Evolutionary conservation across 768 basidiomycete genomes (phyloP).

Genomic region (Strobilomyces dryophilus): DNA sequence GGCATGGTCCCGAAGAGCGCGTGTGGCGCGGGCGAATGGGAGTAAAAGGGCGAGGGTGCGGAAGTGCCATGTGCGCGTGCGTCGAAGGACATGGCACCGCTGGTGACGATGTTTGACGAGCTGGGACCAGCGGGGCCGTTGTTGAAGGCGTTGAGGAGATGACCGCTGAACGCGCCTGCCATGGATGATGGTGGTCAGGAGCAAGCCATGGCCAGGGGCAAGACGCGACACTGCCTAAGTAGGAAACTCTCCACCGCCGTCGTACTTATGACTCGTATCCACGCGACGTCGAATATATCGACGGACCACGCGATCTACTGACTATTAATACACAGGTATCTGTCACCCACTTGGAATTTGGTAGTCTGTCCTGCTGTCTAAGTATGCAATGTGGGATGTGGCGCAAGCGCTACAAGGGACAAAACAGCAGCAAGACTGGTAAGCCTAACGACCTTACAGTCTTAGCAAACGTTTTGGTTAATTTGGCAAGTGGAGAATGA

Average conservation of each 20-base stretch:
- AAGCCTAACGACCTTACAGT: no score
- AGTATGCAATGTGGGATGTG: no score
- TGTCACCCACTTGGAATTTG: no score
- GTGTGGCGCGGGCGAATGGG: neutral
- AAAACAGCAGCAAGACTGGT: no score
- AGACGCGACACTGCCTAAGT: neutral
- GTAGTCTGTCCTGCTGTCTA: no score
- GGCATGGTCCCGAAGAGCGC: conserved; percentile 6
- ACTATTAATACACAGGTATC: no score
- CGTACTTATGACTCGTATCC: no score
- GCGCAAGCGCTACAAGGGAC: no score
- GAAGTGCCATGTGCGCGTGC: conserved; percentile 46
- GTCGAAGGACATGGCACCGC: conserved; percentile 61
- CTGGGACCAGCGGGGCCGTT: conserved; percentile 12
- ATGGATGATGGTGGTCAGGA: conserved; percentile 32
- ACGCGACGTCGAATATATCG: no score
- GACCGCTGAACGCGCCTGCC: conserved; percentile 58
- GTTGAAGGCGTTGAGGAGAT: conserved; percentile 48
- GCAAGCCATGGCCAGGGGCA: conserved; percentile 5
- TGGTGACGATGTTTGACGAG: conserved; percentile 37
- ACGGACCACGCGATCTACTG: neutral
- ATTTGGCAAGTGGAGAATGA: no score
- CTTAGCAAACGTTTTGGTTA: no score
- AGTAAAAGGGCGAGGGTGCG: neutral
- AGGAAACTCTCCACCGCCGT: neutral